A percentile compares a stretch with the other conserved stretches of the same genome.
Conservation (phyloP, 1,139 yeast genomes). For the Martiniozyma asiatica region DNA sequence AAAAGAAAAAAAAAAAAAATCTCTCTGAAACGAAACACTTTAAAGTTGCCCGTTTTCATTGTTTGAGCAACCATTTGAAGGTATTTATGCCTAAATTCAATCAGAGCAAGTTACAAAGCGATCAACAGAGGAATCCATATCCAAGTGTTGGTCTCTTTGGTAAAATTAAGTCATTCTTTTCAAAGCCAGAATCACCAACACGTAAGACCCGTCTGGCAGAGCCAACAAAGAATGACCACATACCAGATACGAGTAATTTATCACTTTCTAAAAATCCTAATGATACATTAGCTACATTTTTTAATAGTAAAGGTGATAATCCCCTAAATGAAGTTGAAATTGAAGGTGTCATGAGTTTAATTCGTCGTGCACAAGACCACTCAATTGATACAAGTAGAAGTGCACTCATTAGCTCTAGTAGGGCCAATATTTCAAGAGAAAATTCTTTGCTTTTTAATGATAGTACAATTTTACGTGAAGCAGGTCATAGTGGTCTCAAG, state of each 20-base stretch:
- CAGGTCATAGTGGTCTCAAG: conserved; percentile 11
- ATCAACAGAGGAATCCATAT: no score
- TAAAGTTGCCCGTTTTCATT: no score
- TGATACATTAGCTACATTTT: conserved; percentile 58
- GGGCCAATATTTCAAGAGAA: conserved; percentile 4
- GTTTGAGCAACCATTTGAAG: no score
- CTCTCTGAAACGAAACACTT: no score
- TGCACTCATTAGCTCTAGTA: conserved; percentile 2
- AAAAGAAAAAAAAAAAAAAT: no score
- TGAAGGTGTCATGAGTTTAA: conserved; percentile 67
- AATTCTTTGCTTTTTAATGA: conserved; percentile 7
- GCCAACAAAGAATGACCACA: conserved; percentile 1
- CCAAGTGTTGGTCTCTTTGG: no score
- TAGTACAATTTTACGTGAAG: conserved; percentile 14
- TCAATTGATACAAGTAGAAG: conserved; percentile 12
- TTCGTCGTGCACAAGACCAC: conserved; percentile 27
- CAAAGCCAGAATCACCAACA: no score
- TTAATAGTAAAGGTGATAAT: conserved; percentile 59
- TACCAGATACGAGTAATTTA: conserved; percentile 14
- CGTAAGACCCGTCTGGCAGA: no score
- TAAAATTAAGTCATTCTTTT: no score
- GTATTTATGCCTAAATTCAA: no score
- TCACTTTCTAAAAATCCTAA: conserved; percentile 30
- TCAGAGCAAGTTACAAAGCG: no score
- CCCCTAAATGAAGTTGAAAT: conserved; percentile 70